A percentile compares a stretch with the other conserved stretches of the same genome.
Conservation (phyloP, 1,139 yeast genomes). For the Sugiyamaella castrensis region DNA sequence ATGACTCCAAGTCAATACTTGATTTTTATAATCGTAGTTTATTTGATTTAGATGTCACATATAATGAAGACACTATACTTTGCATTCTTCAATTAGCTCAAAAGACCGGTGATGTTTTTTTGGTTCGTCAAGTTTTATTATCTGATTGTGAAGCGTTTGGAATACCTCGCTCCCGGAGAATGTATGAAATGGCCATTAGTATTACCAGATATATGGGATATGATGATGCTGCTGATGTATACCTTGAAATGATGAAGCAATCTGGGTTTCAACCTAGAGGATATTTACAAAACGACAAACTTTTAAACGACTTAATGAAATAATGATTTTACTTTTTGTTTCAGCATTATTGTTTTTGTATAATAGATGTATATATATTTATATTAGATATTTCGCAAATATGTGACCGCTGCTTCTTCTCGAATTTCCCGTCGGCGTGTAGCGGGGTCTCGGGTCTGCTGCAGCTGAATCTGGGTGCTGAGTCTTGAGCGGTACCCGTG, state of each 20-base stretch:
- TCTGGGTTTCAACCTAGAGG: conserved; percentile 6
- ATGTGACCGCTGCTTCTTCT: too few relatives aligned
- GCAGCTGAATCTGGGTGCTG: too few relatives aligned
- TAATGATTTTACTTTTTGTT: too few relatives aligned
- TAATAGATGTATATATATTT: too few relatives aligned
- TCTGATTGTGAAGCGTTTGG: conserved; percentile 20
- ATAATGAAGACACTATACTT: conserved; percentile 31
- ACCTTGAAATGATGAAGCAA: conserved; percentile 3
- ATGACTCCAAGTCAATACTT: conserved; percentile 15
- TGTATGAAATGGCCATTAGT: conserved; percentile 12
- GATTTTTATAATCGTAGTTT: conserved; percentile 21
- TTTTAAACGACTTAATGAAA: too few relatives aligned
- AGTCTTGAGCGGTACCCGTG: too few relatives aligned
- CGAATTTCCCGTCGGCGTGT: too few relatives aligned
- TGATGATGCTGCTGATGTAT: conserved; percentile 4
- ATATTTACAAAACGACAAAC: neutral
- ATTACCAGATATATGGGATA: conserved; percentile 1
- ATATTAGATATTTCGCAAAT: too few relatives aligned
- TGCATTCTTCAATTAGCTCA: conserved; percentile 20
- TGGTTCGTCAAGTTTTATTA: conserved; percentile 21
- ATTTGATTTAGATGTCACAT: conserved; percentile 20
- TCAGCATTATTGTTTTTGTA: too few relatives aligned
- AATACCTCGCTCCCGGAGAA: conserved; percentile 16
- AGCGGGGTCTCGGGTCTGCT: too few relatives aligned
- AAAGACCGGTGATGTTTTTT: conserved; percentile 16